Evolutionary conservation across 2,329 filamentous ascomycete species (phyloP), one percentile per base, ranked within the genome.

Genomic region (Diaporthe sp.): DNA sequence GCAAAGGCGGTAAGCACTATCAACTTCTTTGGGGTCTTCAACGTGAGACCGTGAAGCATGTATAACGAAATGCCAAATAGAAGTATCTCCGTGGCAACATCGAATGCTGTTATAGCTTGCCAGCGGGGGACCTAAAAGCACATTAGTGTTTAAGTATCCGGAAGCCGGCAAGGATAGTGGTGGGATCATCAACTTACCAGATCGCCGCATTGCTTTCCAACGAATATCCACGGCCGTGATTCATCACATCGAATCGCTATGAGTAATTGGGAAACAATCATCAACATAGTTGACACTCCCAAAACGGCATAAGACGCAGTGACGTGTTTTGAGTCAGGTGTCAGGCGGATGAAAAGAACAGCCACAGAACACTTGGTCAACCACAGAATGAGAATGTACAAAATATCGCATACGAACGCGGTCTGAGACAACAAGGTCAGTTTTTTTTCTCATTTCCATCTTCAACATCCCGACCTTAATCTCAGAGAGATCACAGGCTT

Each of bases 261-360:
- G 4, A 85, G 79, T 33, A 87, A 78, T 19, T 86, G 73, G 1
- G 85, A 85, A 13, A 83, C 78, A 19, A 86, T 76, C 13, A 83
- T 76, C 78, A 85, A 85, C 25, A 82, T 75, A 3, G 82, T 83
- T 19, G 84, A 83, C 0, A 81, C 75, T 5, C 72, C 80, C 3
- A 87, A 78, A 13, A 84, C 82, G 1, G 76, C 77, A 76, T 81
- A 82, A 6, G 84, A 82, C 3, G 81, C 79, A 19, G 80, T 70
- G 15, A 81, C 81, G 77, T 88, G 86, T 7, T 76, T 77, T 68
- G 82, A 83, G 38, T 85, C 82, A 9, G 85, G 85, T 4, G 86
- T 86, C 22, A 88, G 80, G 7, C 86, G 85, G 28, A 86, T 79
- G 71, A 86, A 84, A 15, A 88, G 83, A 22, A 84, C 81, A 8